These are phyloP conservation scores for Jackrogersella multiformis DNA, from an alignment of 495 filamentous ascomycete species.

Conservation along the genomic window DNA sequence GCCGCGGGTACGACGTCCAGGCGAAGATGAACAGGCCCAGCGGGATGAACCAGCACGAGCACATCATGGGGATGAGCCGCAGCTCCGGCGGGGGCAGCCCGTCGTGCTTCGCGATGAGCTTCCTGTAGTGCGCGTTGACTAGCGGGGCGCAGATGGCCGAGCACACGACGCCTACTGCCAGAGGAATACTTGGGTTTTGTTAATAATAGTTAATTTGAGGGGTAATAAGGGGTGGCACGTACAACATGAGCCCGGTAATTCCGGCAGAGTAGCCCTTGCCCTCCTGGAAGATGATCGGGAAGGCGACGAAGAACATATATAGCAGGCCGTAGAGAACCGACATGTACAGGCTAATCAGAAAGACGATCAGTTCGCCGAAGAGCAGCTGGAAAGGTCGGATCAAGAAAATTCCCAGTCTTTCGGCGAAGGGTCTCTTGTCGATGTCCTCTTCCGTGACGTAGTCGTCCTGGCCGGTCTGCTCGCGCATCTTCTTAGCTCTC, in stretches of 20 bases:
- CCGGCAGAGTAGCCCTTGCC: conserved; percentile 78
- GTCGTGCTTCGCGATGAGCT: conserved; percentile 63
- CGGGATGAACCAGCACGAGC: conserved; percentile 80
- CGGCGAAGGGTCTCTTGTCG: conserved; percentile 69
- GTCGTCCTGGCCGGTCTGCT: conserved; percentile 66
- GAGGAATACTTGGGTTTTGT: conserved; percentile 36
- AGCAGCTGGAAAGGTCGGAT: conserved; percentile 82
- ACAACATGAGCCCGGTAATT: conserved; percentile 81
- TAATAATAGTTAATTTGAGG: neutral
- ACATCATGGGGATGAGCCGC: conserved; percentile 86
- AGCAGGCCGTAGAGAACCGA: conserved; percentile 78
- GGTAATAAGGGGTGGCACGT: conserved; percentile 12
- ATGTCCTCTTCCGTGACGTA: conserved; percentile 80
- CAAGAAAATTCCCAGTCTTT: conserved; percentile 72
- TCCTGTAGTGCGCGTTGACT: conserved; percentile 81
- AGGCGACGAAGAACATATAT: conserved; percentile 87
- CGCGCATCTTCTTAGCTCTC: conserved; percentile 73
- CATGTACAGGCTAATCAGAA: conserved; percentile 82
- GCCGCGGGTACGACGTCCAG: conserved; percentile 73
- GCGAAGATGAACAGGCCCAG: conserved; percentile 85
- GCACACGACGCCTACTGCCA: conserved; percentile 59
- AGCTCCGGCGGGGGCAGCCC: conserved; percentile 78
- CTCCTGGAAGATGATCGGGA: conserved; percentile 79
- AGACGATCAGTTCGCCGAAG: conserved; percentile 80
- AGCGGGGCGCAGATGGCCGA: conserved; percentile 72